Percentiles rank a stretch among this genome's conserved stretches.
phyloP scores from a whole-genome alignment of 441 rosid species.

The Corymbia citriodora region DNA sequence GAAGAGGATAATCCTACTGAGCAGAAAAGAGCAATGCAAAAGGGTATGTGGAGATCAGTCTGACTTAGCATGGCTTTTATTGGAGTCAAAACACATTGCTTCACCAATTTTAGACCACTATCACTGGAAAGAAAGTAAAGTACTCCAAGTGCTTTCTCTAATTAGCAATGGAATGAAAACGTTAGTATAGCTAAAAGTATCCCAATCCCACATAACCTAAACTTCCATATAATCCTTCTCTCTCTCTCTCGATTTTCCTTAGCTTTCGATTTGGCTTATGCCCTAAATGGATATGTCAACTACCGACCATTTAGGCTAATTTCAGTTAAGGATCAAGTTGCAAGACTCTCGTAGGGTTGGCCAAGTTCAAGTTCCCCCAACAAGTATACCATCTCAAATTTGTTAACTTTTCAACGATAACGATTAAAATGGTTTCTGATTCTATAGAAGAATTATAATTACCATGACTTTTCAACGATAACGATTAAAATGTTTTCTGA shows the following conservation, averaged over 20 bases:
- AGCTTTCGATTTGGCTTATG: not conserved
- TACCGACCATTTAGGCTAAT: not conserved
- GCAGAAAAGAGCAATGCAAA: not conserved
- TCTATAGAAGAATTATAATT: no score
- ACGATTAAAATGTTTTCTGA: not conserved
- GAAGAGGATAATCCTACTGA: not conserved
- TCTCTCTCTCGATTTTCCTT: not conserved
- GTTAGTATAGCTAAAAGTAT: not conserved
- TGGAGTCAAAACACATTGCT: not conserved
- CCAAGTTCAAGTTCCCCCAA: not conserved
- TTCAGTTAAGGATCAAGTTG: not conserved
- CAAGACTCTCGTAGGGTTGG: not conserved
- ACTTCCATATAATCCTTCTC: not conserved
- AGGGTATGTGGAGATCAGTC: not conserved
- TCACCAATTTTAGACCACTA: not conserved
- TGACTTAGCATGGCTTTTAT: not conserved
- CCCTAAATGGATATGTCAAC: not conserved
- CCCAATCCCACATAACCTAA: not conserved
- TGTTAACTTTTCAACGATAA: not conserved
- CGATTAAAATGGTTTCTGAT: not conserved
- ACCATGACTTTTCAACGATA: not conserved
- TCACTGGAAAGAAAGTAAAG: not conserved
- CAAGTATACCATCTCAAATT: not conserved
- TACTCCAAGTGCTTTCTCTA: not conserved
- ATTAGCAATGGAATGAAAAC: not conserved